Conservation (phyloP, 345 rosid genomes). For the Eutrema yunnanense region DNA sequence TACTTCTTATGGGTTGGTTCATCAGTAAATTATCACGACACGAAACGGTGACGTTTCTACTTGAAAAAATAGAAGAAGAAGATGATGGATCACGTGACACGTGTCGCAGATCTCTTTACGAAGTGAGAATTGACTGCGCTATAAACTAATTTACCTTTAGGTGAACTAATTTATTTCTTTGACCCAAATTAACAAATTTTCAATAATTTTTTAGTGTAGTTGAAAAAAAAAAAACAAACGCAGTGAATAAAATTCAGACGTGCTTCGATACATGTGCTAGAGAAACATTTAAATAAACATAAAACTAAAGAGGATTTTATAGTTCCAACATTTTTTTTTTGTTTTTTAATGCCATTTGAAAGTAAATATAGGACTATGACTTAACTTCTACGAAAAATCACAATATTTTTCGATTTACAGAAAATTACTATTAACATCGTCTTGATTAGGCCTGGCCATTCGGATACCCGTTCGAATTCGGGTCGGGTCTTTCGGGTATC, state of each 20-base stretch:
- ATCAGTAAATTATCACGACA: background rate
- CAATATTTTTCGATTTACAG: background rate
- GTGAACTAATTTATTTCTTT: background rate
- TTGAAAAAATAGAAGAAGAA: background rate
- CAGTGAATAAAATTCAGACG: background rate
- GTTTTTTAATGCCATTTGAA: background rate
- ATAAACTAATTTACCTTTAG: too few species aligned
- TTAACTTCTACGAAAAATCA: background rate
- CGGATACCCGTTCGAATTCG: too few species aligned
- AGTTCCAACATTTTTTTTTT: background rate
- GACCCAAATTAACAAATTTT: background rate
- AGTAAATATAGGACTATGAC: background rate
- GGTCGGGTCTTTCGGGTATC: too few species aligned
- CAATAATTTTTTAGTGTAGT: background rate
- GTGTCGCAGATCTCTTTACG: background rate
- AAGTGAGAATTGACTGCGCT: background rate
- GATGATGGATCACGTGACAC: slow-evolving; percentile 21
- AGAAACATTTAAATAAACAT: background rate
- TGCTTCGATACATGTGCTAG: background rate
- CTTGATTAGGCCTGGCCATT: too few species aligned
- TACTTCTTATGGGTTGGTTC: background rate
- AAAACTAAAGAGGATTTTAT: background rate
- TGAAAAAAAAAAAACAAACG: background rate
- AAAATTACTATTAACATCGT: background rate
- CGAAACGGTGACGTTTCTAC: background rate